phyloP scores from a whole-genome alignment of 2,329 filamentous ascomycete genomes.

The Albophoma yamanashiensis region DNA sequence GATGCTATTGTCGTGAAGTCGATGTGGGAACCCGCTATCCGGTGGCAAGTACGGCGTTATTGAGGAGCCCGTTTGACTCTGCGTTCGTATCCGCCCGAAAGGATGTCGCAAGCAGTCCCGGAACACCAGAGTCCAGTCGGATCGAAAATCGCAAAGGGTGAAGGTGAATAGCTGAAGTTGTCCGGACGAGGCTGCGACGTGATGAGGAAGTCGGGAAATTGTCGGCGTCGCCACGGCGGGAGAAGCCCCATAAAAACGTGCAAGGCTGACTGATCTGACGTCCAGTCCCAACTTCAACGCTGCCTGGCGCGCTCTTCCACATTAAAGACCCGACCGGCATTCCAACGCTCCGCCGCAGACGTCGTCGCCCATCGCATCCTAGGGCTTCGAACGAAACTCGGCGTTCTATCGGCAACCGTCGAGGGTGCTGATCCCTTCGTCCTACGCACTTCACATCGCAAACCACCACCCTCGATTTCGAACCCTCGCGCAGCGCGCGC shows the following conservation, averaged over 20 bases:
- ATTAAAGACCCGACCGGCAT: background rate
- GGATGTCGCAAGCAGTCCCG: background rate
- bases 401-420: background rate
- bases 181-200: background rate
- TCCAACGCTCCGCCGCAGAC: background rate
- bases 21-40: background rate
- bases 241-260: background rate
- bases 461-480: background rate
- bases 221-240: background rate
- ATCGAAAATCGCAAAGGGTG: background rate
- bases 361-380: background rate
- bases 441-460: background rate
- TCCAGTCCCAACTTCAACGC: background rate
- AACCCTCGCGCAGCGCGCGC: background rate
- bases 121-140: background rate
- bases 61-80: background rate
- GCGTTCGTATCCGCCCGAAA: background rate
- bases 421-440: background rate
- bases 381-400: no score
- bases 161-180: background rate
- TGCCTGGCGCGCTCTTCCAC: background rate
- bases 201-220: background rate
- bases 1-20: background rate
- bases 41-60: background rate
- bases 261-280: conserved; percentile 1